A percentile compares a stretch with the other conserved stretches of the same genome.
Evolutionary conservation across 768 basidiomycete genomes (phyloP).

Genomic region (Termitomyces sp.): DNA sequence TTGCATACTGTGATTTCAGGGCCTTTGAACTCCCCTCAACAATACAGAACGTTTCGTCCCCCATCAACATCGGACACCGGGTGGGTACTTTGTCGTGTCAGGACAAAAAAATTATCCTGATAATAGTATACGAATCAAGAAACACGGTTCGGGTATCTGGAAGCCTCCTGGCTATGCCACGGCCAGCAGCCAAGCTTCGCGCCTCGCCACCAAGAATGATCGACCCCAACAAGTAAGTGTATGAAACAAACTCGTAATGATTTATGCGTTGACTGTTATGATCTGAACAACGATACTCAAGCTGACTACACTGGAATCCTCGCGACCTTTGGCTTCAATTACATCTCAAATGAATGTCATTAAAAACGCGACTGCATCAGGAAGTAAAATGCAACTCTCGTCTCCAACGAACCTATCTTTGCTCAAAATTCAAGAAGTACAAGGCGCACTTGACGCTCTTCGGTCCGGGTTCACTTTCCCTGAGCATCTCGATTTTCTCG

Average conservation of each 20-base stretch:
- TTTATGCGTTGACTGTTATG: background rate
- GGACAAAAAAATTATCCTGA: background rate
- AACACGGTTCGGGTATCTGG: background rate
- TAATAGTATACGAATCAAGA: background rate
- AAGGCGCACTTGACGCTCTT: background rate
- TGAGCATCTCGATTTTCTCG: conserved; percentile 1
- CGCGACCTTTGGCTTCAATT: background rate
- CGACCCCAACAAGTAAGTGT: background rate
- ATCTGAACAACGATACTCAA: background rate
- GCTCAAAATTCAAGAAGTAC: background rate
- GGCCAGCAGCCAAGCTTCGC: conserved; percentile 6
- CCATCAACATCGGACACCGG: background rate
- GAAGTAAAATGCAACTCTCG: background rate
- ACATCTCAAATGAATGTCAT: background rate
- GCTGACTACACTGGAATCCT: background rate
- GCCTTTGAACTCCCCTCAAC: background rate
- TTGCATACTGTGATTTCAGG: background rate
- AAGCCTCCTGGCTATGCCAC: conserved; percentile 5
- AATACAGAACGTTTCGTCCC: background rate
- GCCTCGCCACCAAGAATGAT: conserved; percentile 1
- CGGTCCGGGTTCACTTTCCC: conserved; percentile 1
- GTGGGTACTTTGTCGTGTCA: background rate
- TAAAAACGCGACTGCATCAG: background rate
- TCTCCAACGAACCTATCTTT: background rate
- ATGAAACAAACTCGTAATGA: background rate